A percentile compares a stretch with the other conserved stretches of the same genome.
Conservation (phyloP, 768 basidiomycete species). For the Termitomyces sp. region DNA sequence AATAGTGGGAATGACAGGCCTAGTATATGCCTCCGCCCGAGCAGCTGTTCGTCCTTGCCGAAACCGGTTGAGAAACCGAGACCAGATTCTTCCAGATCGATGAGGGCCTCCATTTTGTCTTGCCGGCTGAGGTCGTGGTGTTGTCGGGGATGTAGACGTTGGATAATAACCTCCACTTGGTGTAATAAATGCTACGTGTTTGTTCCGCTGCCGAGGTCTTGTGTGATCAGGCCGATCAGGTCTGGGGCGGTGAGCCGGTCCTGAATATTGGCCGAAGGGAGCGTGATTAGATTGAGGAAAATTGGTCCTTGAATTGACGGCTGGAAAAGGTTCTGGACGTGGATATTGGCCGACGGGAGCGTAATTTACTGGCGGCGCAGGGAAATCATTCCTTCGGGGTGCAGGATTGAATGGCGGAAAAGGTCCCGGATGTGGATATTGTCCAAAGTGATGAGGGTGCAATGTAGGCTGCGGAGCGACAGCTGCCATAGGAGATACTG, state of each 20-base stretch:
- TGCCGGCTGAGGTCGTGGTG: background rate
- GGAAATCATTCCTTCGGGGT: background rate
- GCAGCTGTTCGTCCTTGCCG: background rate
- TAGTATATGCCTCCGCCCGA: too few species aligned
- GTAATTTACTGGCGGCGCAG: background rate
- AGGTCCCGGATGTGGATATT: background rate
- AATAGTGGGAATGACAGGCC: background rate
- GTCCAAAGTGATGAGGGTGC: background rate
- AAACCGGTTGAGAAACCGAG: background rate
- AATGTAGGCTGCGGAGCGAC: background rate
- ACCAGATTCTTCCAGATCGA: background rate
- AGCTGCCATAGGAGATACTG: background rate
- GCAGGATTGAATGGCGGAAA: background rate
- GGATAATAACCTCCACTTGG: slow-evolving; percentile 4
- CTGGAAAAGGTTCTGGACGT: background rate
- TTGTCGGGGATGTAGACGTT: background rate
- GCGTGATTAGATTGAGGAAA: background rate
- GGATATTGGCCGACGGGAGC: background rate
- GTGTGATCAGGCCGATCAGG: background rate
- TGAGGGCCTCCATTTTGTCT: background rate
- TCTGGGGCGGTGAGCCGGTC: too few species aligned
- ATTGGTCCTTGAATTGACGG: background rate
- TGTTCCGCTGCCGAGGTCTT: background rate
- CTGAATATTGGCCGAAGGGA: background rate
- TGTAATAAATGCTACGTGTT: background rate